These are phyloP conservation scores for Hyphopichia wangnamkhiaoensis DNA, from an alignment of 1,139 yeast species.

Conservation along the genomic window DNA sequence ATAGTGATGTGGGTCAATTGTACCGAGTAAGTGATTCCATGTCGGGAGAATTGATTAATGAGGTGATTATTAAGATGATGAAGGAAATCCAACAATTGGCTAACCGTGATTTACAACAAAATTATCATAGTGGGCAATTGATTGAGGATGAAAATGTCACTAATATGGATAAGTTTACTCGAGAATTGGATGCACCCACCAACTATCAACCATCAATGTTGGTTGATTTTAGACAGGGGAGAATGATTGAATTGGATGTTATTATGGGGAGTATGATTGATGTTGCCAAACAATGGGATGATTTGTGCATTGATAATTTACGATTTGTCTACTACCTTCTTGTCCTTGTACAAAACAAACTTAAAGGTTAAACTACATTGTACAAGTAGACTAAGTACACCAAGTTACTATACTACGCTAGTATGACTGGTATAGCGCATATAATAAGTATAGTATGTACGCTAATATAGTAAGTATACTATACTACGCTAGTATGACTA, in stretches of 20 bases:
- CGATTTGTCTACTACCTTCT: constrained; percentile 16
- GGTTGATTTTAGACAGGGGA: constrained; percentile 30
- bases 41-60: constrained; percentile 13
- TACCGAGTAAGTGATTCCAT: constrained; percentile 9
- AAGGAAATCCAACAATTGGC: constrained; percentile 23
- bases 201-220: constrained; percentile 37
- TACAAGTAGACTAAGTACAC: too few relatives aligned
- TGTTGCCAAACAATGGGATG: constrained; percentile 9
- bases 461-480: too few relatives aligned
- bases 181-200: constrained; percentile 18
- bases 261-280: constrained; percentile 26
- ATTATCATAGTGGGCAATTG: constrained; percentile 7
- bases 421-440: too few relatives aligned
- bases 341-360: too few relatives aligned
- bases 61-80: constrained; percentile 20
- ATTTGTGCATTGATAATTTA: constrained; percentile 1
- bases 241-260: constrained; percentile 34
- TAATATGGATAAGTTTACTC: constrained; percentile 17
- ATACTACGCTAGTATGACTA: too few relatives aligned
- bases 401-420: too few relatives aligned
- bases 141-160: neutral
- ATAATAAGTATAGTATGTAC: too few relatives aligned
- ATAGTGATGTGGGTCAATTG: constrained; percentile 28
- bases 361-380: too few relatives aligned
- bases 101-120: constrained; percentile 20